Base-by-base conservation (phyloP, 2,329 filamentous ascomycete genomes). In the Diaporthe sp. region DNA sequence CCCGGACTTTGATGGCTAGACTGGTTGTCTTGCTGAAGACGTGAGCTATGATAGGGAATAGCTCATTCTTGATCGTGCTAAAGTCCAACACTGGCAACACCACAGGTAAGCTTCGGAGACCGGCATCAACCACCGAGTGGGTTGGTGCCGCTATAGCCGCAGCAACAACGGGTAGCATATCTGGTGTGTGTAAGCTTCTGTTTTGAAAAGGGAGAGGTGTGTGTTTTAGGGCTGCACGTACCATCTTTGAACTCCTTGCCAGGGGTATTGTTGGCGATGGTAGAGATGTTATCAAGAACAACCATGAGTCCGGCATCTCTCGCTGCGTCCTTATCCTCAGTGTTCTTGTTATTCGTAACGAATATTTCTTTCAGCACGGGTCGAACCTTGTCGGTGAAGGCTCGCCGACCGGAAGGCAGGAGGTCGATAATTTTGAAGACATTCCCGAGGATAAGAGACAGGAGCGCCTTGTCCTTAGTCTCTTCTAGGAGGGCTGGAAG, bases 191-290 rank as follows among this genome's bases (percentile, higher is more conserved):
- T 77, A 50, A 79, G 68, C 50, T 45, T 25, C 55, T 30, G 40
- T 19, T n/a, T 10, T 28, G 25, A 50, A 5, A 52, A 38, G 4
- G 60, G 40, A n/a, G 38, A 42, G 7, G 13, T 7, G 25, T 13
- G 9, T 47, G 42, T 9, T 9, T 67, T 15, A n/a, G 38, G 15
- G 17, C 17, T 3, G 13, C 2, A 58, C 91, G 80, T 82, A 95
- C 94, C 93, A 78, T 98, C 96, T 84, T 98, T 97, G 82, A 98
- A 98, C 77, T 98, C 95, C 79, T 96, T 97, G 4, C 95, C 95
- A 1, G 93, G 92, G 78, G 93, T 97, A 78, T 97, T 98, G 15
- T 92, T 91, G 4, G 94, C 91, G 76, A 97, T 91, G 1, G 92
- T 86, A 22, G 89, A 86, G 80, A 97, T 92, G 77, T 98, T 94